Conservation (phyloP, 495 filamentous ascomycete species). For the Cairneyella variabilis region DNA sequence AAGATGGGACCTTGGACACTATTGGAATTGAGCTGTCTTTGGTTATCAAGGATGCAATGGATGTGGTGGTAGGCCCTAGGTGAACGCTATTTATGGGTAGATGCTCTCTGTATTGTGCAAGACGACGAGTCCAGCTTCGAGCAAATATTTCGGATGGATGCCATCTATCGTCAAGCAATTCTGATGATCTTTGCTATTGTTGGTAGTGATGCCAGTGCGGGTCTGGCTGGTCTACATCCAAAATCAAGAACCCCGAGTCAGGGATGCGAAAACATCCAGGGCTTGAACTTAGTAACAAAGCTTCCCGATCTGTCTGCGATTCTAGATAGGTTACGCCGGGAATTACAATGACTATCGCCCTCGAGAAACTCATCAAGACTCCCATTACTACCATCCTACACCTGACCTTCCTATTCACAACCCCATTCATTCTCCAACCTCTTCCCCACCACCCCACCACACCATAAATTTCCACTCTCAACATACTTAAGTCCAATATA, state of each 20-base stretch:
- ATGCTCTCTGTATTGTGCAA: slow-evolving; percentile 22
- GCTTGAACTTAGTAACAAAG: background rate
- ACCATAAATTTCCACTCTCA: no score
- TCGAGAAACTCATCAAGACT: no score
- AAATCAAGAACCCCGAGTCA: background rate
- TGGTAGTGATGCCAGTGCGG: slow-evolving; percentile 3
- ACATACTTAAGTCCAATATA: no score
- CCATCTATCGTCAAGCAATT: background rate
- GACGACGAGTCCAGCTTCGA: slow-evolving; percentile 2
- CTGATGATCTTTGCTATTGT: slow-evolving; percentile 5
- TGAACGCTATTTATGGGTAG: slow-evolving; percentile 18
- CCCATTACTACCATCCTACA: no score
- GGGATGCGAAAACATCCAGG: background rate
- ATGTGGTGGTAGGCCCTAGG: slow-evolving; percentile 8
- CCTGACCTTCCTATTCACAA: no score
- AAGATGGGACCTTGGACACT: background rate
- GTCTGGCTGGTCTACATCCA: background rate
- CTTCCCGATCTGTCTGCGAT: background rate
- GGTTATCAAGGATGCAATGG: slow-evolving; percentile 16
- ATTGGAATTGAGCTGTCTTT: background rate
- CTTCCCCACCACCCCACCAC: no score
- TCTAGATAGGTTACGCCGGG: background rate
- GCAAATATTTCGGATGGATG: slow-evolving; percentile 2
- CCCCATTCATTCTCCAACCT: no score
- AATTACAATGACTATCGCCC: no score